Evolutionary conservation across 257 asterid species (phyloP).

Genomic region (Nicotiana noctiflora): DNA sequence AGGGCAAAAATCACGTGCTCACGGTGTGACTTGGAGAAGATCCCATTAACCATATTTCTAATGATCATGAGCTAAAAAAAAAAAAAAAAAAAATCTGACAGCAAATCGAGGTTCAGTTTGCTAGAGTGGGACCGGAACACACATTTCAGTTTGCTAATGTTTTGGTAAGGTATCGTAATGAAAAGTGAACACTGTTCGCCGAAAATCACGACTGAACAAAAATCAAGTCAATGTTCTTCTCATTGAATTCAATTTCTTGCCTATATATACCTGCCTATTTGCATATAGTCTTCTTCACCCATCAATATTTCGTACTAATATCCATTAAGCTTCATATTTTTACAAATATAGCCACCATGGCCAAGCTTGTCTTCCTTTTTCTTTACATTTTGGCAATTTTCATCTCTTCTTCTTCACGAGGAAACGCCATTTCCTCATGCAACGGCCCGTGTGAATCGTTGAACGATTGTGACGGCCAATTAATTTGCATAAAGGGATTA

Average conservation of each 20-base stretch:
- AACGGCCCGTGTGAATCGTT: constrained; percentile 22
- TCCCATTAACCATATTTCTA: too few relatives aligned
- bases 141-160: too few relatives aligned
- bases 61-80: too few relatives aligned
- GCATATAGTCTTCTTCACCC: not conserved
- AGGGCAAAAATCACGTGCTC: too few relatives aligned
- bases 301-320: too few relatives aligned
- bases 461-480: constrained; percentile 24
- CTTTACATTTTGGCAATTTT: not conserved
- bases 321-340: not conserved
- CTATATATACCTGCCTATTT: not conserved
- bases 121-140: too few relatives aligned
- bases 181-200: not conserved
- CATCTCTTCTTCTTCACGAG: not conserved
- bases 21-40: too few relatives aligned
- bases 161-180: not conserved
- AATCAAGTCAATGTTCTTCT: not conserved
- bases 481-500: constrained; percentile 26
- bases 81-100: too few relatives aligned
- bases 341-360: constrained; percentile 6
- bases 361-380: not conserved
- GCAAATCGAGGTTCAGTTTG: too few relatives aligned
- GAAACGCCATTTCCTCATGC: constrained; percentile 10
- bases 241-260: not conserved
- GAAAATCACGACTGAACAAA: not conserved